Evolutionary conservation across 805 yeast genomes (phyloP), one percentile per base, ranked within the genome.

Genomic region (Monosporozyma servazzii): DNA sequence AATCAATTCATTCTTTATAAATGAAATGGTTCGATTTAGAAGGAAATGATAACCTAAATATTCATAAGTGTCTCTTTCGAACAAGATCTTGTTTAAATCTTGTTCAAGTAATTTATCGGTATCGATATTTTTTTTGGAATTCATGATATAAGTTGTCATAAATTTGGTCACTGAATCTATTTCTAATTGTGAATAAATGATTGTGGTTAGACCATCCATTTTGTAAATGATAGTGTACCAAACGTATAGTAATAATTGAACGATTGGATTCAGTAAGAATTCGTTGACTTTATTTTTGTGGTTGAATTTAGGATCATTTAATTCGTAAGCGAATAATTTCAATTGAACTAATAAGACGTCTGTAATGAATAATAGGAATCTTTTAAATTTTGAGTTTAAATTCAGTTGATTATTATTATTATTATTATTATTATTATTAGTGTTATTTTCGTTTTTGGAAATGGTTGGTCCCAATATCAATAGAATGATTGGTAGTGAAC

Each of bases 201-300:
- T 13, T 1, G 48, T 9, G 13, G 47, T 21, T 2, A 20, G 30
- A 27, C 41, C 40, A 21, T 36, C 44, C 37, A 40, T 51, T 15
- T 45, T 48, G n/a, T 43, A 36, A 13, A 59, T 44, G 13, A 56
- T 47, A 10, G 57, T 51, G 46, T 55, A 55, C 60, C 65, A 60
- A 25, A 54, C 56, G 40, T 57, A 60, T 10, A 62, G 27, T 40
- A 62, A 31, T 17, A 61, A 41, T 47, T 61, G 64, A 13, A 62
- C 50, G 17, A 57, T 57, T 15, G 63, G 62, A 40, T 59, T 59
- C 20, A 49, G 46, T 33, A 60, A 36, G 9, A 57, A 49, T 2
- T 54, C 54, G 18, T 56, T 45, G 7, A 55, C 47, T 27, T 54
- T 53, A 9, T 39, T 39, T 11, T 51, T 47, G 20, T 52, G 40